Evolutionary conservation across 164 flowering plant genomes (phyloP).

Genomic region (Paratinospora sagittata): DNA sequence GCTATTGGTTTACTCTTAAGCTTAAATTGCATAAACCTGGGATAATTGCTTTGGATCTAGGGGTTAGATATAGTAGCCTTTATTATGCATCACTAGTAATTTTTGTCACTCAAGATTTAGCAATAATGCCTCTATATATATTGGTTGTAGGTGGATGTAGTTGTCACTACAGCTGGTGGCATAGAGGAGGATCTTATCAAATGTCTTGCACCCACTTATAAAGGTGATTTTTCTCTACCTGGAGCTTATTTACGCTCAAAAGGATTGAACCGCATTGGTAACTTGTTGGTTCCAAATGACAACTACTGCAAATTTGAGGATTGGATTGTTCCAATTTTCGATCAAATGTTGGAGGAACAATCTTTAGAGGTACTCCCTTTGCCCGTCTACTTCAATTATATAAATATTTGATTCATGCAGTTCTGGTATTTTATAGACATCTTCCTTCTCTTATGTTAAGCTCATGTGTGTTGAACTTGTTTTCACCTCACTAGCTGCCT

Average conservation of each 20-base stretch:
- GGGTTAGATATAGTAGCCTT: not conserved
- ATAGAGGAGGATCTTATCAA: conserved; percentile 93
- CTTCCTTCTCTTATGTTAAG: not conserved
- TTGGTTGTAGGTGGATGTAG: conserved; percentile 73
- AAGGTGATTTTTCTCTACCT: conserved; percentile 76
- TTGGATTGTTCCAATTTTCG: conserved; percentile 92
- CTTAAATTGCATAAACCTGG: not conserved
- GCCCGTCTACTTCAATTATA: not conserved
- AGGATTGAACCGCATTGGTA: conserved; percentile 94
- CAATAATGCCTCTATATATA: not conserved
- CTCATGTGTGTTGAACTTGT: not conserved
- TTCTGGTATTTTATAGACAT: not conserved
- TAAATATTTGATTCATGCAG: not conserved
- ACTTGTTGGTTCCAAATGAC: conserved; percentile 90
- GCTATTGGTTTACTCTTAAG: not conserved
- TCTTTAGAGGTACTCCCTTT: conserved; percentile 46
- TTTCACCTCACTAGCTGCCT: too few relatives aligned
- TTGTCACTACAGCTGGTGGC: conserved; percentile 96
- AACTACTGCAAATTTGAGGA: conserved; percentile 99
- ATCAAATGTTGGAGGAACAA: conserved; percentile 86
- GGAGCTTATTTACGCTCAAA: conserved; percentile 80
- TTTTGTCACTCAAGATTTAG: conserved; percentile 4
- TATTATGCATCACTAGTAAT: conserved; percentile 5
- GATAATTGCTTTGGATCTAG: not conserved
- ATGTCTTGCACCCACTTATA: conserved; percentile 91